Conservation (phyloP, 305 asterid genomes). For the Caryopteris hybrid region DNA sequence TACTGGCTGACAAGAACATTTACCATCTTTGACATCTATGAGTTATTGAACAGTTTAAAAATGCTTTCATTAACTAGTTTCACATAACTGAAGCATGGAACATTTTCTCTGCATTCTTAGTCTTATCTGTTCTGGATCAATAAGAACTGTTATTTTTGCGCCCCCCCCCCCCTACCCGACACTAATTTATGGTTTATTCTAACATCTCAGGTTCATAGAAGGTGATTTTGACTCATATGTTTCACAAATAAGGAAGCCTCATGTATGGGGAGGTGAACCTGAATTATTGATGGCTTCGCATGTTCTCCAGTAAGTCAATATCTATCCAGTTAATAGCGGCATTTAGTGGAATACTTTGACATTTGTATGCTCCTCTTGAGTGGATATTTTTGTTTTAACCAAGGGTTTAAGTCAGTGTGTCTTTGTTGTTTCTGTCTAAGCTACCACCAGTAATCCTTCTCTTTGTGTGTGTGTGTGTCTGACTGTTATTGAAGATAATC, state of each 20-base stretch:
- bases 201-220: slow-evolving; percentile 72
- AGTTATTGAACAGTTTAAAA: not conserved
- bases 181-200: not conserved
- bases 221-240: slow-evolving; percentile 78
- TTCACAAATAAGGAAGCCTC: slow-evolving; percentile 65
- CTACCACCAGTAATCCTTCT: not conserved
- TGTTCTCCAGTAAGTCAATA: slow-evolving; percentile 66
- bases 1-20: not conserved
- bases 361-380: not conserved
- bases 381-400: not conserved
- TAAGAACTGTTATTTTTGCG: not conserved
- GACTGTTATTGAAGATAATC: not conserved
- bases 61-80: not conserved
- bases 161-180: not conserved
- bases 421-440: not conserved
- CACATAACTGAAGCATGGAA: not conserved
- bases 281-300: slow-evolving; percentile 94
- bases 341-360: not conserved
- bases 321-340: not conserved
- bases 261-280: slow-evolving; percentile 99
- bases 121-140: too few species aligned
- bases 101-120: too few species aligned
- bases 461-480: too few species aligned
- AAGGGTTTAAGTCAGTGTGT: not conserved
- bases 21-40: not conserved